Base-by-base conservation (phyloP, 2,329 filamentous ascomycete genomes). In the Sarocladiaceae sp. region DNA sequence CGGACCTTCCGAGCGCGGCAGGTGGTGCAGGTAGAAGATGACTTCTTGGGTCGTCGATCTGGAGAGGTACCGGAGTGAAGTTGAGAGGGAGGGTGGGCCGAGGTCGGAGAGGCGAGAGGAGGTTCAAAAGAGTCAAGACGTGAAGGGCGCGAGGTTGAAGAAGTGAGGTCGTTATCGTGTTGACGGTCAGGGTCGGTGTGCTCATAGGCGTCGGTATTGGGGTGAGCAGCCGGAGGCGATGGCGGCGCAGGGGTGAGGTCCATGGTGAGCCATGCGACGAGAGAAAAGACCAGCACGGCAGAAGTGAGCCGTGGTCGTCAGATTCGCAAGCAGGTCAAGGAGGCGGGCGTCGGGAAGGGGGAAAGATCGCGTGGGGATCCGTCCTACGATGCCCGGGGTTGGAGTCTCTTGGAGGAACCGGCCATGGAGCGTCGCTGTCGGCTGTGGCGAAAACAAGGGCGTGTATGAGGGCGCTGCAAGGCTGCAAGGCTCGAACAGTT, bases 1-100 rank as follows among this genome's bases (percentile, higher is more conserved):
- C 75, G 73, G 16, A 80, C 76, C 58, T 80, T 79, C 55, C 75
- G 72, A 40, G 70, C 66, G 18, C 73, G 70, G 50, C 73, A 77
- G 10, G 73, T 74, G 50, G 69, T 65, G 55, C 74, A 77, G n/a
- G 74, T 77, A 26, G 67, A 58, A 15, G 66, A 67, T 32, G 65
- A 65, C 46, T 68, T 66, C 50, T 68, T 69, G 19, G 61, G 62
- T 33, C 60, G 62, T 45, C 59, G 60, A 44, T 60, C 56, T 41
- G 56, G 54, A n/a, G 58, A 60, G 44, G 48, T 44, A 3, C 11
- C 9, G 43, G 20, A 37, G 15, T 23, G 27, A 4, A 27, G 33
- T 10, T 43, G 26, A 23, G 42, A n/a, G n/a, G n/a, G 29, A 34
- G 16, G 29, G 19, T 27, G 18, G 15, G 32, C 33, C 11, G 43